A percentile compares a stretch with the other conserved stretches of the same genome.
Conservation (phyloP, 2,329 filamentous ascomycete species). For the Aspergillus tanneri region DNA sequence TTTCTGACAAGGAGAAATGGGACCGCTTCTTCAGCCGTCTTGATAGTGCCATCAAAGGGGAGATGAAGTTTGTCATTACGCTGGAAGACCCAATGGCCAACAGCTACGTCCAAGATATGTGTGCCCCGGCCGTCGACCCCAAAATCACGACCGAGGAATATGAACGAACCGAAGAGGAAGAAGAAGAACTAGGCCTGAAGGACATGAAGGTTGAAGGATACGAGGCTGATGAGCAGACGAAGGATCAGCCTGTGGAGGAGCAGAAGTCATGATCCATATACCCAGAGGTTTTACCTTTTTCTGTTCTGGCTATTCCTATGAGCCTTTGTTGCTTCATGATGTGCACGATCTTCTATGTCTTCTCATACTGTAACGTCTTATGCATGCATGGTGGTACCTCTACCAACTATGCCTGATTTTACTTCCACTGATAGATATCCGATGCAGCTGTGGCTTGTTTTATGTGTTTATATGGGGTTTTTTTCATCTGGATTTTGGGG, state of each 20-base stretch:
- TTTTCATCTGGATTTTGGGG: no score
- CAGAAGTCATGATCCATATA: constrained; percentile 29
- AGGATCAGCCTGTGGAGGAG: constrained; percentile 24
- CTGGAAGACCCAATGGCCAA: constrained; percentile 86
- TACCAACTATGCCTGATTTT: constrained; percentile 1
- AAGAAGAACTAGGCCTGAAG: constrained; percentile 83
- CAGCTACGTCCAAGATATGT: constrained; percentile 89
- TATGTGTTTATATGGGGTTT: no score
- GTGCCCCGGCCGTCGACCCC: constrained; percentile 75
- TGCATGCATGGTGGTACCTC: constrained; percentile 7
- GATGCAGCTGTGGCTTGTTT: constrained; percentile 14
- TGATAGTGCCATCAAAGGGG: constrained; percentile 73
- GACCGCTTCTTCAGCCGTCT: constrained; percentile 75
- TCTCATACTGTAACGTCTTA: constrained; percentile 9
- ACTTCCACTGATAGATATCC: constrained; percentile 23
- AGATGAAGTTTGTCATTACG: constrained; percentile 76
- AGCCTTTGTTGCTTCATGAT: constrained; percentile 23
- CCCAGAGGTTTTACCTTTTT: constrained; percentile 12
- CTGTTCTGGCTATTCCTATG: constrained; percentile 19
- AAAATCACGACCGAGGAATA: constrained; percentile 82
- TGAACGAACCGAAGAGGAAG: constrained; percentile 82
- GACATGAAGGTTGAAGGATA: constrained; percentile 96
- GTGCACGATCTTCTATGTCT: constrained; percentile 22
- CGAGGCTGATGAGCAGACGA: constrained; percentile 53
- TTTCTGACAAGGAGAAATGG: constrained; percentile 70